A percentile compares a stretch with the other conserved stretches of the same genome.
Conservation (phyloP, 129 eudicot genomes). For the Chrysanthemum lavandulifolium region DNA sequence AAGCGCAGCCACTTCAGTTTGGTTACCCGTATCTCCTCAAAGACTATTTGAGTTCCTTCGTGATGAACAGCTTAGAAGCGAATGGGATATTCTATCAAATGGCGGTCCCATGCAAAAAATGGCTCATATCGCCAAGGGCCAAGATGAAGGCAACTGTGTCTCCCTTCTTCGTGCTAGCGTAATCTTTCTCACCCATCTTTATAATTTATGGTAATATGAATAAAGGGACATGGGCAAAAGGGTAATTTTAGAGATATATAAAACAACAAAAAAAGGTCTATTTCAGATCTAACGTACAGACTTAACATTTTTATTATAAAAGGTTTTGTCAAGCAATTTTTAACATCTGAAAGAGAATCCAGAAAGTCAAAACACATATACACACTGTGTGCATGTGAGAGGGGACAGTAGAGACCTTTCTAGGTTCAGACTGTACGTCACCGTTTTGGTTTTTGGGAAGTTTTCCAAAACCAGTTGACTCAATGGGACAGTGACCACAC, state of each 20-base stretch:
- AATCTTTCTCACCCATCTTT: conserved; percentile 22
- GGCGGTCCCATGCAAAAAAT: conserved; percentile 99
- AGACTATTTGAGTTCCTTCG: conserved; percentile 83
- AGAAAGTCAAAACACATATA: conserved; percentile 52
- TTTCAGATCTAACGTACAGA: conserved; percentile 43
- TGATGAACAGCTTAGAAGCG: conserved; percentile 80
- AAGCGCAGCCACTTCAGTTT: conserved; percentile 95
- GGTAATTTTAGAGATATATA: conserved; percentile 29
- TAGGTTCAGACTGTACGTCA: conserved; percentile 49
- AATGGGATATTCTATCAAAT: conserved; percentile 93
- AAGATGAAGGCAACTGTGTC: conserved; percentile 90
- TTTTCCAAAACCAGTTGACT: conserved; percentile 42
- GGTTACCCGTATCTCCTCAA: conserved; percentile 92
- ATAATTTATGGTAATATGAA: conserved; percentile 18
- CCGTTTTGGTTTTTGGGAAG: conserved; percentile 37
- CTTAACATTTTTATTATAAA: conserved; percentile 29
- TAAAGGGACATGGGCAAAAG: conserved; percentile 24
- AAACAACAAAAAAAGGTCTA: conserved; percentile 29
- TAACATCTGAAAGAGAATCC: conserved; percentile 26
- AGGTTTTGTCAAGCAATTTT: conserved; percentile 18
- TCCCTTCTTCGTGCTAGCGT: conserved; percentile 97
- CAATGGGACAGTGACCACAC: conserved; percentile 35
- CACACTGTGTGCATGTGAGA: conserved; percentile 40
- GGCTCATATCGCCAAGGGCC: conserved; percentile 97
- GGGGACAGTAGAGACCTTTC: conserved; percentile 46